Conservation (phyloP, 805 yeast species). For the Ogataea polymorpha region DNA sequence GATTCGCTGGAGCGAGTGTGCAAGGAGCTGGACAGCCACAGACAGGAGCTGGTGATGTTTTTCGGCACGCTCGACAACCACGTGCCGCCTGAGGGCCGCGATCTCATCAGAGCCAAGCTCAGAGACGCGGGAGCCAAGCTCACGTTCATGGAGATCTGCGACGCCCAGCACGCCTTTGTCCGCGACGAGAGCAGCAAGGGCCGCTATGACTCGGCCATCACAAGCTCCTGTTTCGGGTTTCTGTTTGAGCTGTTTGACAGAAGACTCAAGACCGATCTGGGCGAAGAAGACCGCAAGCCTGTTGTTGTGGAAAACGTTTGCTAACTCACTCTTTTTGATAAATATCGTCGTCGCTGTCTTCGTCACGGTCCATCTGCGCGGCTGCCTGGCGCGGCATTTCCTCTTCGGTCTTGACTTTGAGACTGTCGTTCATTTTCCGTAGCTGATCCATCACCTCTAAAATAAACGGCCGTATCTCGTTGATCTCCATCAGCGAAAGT, state of each 20-base stretch:
- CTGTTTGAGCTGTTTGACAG: constrained; percentile 69
- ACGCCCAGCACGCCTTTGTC: constrained; percentile 82
- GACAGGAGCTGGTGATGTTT: constrained; percentile 58
- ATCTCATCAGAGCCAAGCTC: constrained; percentile 58
- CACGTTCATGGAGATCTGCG: constrained; percentile 71
- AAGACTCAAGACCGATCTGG: constrained; percentile 61
- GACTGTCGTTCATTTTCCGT: constrained; percentile 47
- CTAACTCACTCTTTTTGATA: constrained; percentile 31
- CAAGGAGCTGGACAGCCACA: constrained; percentile 47
- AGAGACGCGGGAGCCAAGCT: constrained; percentile 58
- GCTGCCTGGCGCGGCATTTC: constrained; percentile 7
- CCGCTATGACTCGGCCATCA: constrained; percentile 77
- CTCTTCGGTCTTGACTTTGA: constrained; percentile 12
- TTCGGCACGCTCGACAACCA: constrained; percentile 80
- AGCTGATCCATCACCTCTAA: constrained; percentile 77
- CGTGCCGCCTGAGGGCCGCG: constrained; percentile 76
- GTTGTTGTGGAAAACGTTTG: constrained; percentile 62
- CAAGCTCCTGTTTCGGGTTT: constrained; percentile 64
- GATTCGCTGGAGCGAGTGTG: constrained; percentile 58
- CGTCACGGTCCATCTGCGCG: constrained; percentile 3
- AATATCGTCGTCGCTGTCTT: constrained; percentile 27
- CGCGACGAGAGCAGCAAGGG: constrained; percentile 78
- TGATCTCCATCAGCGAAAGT: constrained; percentile 77
- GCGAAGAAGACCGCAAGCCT: constrained; percentile 54
- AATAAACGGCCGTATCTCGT: constrained; percentile 82